Base-by-base conservation (phyloP, 176 grass and related monocot genomes). In the Otatea glauca region DNA sequence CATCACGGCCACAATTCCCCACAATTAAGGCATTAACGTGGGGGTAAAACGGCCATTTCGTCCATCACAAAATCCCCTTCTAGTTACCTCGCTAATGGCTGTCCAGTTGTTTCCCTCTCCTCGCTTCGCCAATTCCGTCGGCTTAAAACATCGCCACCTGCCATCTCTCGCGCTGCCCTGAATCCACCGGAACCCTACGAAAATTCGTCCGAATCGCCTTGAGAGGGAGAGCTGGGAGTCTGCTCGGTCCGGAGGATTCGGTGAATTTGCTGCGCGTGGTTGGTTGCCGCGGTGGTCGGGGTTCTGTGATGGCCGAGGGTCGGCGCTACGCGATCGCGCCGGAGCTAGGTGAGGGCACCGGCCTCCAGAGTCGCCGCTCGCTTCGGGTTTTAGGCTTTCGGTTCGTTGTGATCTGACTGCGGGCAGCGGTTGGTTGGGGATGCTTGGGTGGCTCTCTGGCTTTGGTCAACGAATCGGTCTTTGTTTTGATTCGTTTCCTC, bases 251-350 rank as follows among this genome's bases (percentile, higher is more conserved):
- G 5, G 23, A 42, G 7, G 38, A 29, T 20, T 77, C 21, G 7
- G 70, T 4, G 48, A 14, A 75, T 18, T 25, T 9, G 51, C 53
- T 2, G 25, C 58, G 29, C 10, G 9, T 11, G n/a, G 72, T 9
- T 51, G 74, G 38, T 49, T 34, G 38, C 43, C 37, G 27, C 77
- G 58, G 67, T 10, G 37, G 41, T 7, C n/a, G 7, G 69, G 56
- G 6, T 15, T 39, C 12, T n/a, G 70, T 71, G 83, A 94, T 94
- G 92, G 87, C 90, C 70, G 92, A 94, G 80, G 90, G 72, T 70
- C 81, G 81, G 92, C 90, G 92, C 44, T 88, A 92, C 78, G 87
- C 84, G 72, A 85, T 94, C 74, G 75, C 85, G 70, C 90, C 92
- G 77, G 90, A 92, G 88, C 90, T 94, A 66, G 92, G 92, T 94